phyloP scores from a whole-genome alignment of 1,284 basidiomycete genomes.

The Leccinum holopus region DNA sequence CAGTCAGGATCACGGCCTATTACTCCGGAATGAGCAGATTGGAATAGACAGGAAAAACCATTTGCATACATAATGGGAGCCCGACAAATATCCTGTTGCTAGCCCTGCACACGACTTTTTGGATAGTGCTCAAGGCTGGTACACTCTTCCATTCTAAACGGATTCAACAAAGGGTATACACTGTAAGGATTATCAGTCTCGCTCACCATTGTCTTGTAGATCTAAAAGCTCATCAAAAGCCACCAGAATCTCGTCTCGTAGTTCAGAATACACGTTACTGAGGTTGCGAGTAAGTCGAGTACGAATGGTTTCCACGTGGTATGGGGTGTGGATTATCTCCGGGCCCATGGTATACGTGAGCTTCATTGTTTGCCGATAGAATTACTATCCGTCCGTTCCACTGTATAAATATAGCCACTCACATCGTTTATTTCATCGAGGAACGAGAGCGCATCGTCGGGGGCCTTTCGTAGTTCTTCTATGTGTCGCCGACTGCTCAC shows the following conservation, averaged over 20 bases:
- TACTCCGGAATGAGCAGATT: background rate
- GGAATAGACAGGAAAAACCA: background rate
- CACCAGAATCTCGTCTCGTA: constrained; percentile 33
- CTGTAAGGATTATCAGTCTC: background rate
- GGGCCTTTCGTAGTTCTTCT: constrained; percentile 42
- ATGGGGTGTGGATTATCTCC: constrained; percentile 26
- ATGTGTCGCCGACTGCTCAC: constrained; percentile 36
- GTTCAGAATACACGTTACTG: constrained; percentile 21
- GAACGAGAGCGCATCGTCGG: constrained; percentile 41
- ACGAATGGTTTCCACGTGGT: constrained; percentile 27
- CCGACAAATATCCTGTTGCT: constrained; percentile 41
- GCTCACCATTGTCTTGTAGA: constrained; percentile 18
- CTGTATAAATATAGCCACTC: background rate
- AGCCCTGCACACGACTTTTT: constrained; percentile 31
- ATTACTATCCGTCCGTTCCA: background rate
- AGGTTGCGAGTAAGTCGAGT: constrained; percentile 35
- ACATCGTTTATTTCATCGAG: constrained; percentile 36
- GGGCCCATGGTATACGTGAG: constrained; percentile 31
- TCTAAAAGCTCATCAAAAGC: constrained; percentile 30
- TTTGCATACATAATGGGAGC: constrained; percentile 36
- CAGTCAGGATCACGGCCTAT: constrained; percentile 43
- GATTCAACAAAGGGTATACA: background rate
- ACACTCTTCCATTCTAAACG: constrained; percentile 31
- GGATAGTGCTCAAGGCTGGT: constrained; percentile 16
- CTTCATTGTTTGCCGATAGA: constrained; percentile 17